A percentile compares a stretch with the other conserved stretches of the same genome.
phyloP scores from a whole-genome alignment of 1,139 yeast genomes.

The Eremothecium coryli region DNA sequence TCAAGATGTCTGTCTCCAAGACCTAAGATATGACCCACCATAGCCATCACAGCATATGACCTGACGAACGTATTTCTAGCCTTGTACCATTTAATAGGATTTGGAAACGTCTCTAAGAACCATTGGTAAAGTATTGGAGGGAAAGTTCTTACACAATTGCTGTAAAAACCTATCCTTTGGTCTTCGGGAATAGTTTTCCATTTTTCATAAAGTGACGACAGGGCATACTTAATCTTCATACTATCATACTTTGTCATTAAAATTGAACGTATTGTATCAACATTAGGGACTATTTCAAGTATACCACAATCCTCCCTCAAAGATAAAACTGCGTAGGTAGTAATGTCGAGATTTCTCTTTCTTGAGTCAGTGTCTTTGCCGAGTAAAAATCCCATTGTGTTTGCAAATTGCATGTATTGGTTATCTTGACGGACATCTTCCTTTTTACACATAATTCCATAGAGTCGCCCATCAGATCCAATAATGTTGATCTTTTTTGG shows the following conservation, averaged over 20 bases:
- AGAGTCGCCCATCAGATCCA: slow-evolving; percentile 69
- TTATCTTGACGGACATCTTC: slow-evolving; percentile 97
- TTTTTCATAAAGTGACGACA: slow-evolving; percentile 22
- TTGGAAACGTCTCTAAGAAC: slow-evolving; percentile 84
- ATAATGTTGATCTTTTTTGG: slow-evolving; percentile 71
- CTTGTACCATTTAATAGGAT: slow-evolving; percentile 79
- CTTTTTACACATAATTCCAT: slow-evolving; percentile 71
- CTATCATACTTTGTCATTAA: slow-evolving; percentile 40
- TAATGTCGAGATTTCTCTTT: slow-evolving; percentile 59
- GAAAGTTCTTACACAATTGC: slow-evolving; percentile 34
- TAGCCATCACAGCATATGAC: slow-evolving; percentile 92
- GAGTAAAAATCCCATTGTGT: slow-evolving; percentile 71
- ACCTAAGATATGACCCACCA: slow-evolving; percentile 85
- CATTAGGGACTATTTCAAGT: slow-evolving; percentile 87
- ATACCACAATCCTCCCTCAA: slow-evolving; percentile 80
- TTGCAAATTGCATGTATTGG: slow-evolving; percentile 84
- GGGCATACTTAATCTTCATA: slow-evolving; percentile 29
- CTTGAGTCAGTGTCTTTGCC: slow-evolving; percentile 61
- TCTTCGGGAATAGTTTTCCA: slow-evolving; percentile 25
- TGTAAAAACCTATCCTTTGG: slow-evolving; percentile 27
- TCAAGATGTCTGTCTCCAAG: slow-evolving; percentile 96
- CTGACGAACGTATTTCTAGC: slow-evolving; percentile 69
- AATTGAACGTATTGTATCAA: slow-evolving; percentile 68
- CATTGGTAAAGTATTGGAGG: slow-evolving; percentile 79
- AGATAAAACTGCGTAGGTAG: slow-evolving; percentile 84